Base-by-base conservation (phyloP, 2,329 filamentous ascomycete genomes). In the Dothidotthia symphoricarpi region DNA sequence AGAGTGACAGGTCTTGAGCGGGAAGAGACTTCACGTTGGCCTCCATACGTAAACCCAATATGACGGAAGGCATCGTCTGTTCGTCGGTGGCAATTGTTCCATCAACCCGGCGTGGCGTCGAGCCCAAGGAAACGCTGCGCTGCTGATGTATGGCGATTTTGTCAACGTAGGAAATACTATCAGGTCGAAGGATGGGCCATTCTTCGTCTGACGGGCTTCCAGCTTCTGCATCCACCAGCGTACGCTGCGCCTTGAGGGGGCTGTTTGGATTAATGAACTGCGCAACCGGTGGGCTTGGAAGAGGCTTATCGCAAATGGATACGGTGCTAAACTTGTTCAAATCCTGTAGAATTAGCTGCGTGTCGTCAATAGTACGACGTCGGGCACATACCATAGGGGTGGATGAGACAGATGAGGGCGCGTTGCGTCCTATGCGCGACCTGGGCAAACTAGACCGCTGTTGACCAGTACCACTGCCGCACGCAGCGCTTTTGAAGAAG, bases 151-250 rank as follows among this genome's bases (percentile, higher is more conserved):
- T 16, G 28, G 22, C 28, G 22, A 13, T 8, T 16, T 28, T 7
- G 12, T 39, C 28, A 10, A 29, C 29, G n/a, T 34, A 31, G 3
- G 32, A 31, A 2, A 53, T 14, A 24, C 47, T 52, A 22, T 62
- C 57, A 1, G 64, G 63, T 4, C 34, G 37, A 6, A 64, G 35
- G 6, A 60, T 37, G 1, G 61, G 57, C 59, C 62, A 65, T 6
- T 59, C 44, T 8, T 51, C 45, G 14, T 47, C 46, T 4, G 54
- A 45, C 1, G 57, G 55, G 6, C 45, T 59, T 4, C 56, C 61
- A 11, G 69, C 64, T 16, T 58, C 57, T 11, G 69, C 68, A 37
- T 71, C 69, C 5, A 72, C 44, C 14, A 72, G 54, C 3, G 62
- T 66, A 12, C 65, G 63, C 17, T 57, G 54, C 22, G 64, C 57